Evolutionary conservation across 768 basidiomycete species (phyloP), one percentile per base, ranked within the genome.

Genomic region (Austroboletus festivus): DNA sequence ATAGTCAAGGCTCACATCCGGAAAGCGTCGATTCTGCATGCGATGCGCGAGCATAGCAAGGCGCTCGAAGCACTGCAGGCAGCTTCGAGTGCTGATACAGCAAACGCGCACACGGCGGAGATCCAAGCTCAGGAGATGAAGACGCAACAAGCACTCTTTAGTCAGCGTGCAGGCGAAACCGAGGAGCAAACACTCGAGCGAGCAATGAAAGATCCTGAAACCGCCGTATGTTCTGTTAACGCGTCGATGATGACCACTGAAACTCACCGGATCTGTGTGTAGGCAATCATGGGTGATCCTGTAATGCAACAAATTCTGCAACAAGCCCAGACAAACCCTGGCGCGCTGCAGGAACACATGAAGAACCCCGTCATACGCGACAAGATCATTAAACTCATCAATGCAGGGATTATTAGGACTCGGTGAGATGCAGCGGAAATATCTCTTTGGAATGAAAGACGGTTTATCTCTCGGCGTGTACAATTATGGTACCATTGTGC

Each of bases 201-300:
- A 43, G 96, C 95, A 8, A 96, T 97, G 94, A 80, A 92, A 46
- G 96, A 99, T 74, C 96, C 96, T 12, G 96, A 96, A 71, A 79
- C 97, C 45, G 89, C 87, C 56, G 88, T 91, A 72, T 58, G 88
- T 77, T 12, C 5, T 43, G 30, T 48, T 20, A 41, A 6, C 23
- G 13, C 20, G 23, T 38, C 33, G 20, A 15, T 20, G 22, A 37
- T 46, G 39, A 34, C 20, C 23, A 43, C 8, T 6, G 15, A 47
- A 28, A 23, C 47, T 56, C 6, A 65, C 18, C 31, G 33, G 16
- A n/a, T 34, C 28, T 46, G 12, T 37, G 15, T 51, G 20, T 62
- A 93, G 87, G 66, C 71, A 47, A 93, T 93, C 61, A 92, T 94
- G 89, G 73, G 68, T 58, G 93, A 93, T 65, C 91, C 93, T 9